Base-by-base conservation (phyloP, 495 filamentous ascomycete species). In the Tuber calosporum region DNA sequence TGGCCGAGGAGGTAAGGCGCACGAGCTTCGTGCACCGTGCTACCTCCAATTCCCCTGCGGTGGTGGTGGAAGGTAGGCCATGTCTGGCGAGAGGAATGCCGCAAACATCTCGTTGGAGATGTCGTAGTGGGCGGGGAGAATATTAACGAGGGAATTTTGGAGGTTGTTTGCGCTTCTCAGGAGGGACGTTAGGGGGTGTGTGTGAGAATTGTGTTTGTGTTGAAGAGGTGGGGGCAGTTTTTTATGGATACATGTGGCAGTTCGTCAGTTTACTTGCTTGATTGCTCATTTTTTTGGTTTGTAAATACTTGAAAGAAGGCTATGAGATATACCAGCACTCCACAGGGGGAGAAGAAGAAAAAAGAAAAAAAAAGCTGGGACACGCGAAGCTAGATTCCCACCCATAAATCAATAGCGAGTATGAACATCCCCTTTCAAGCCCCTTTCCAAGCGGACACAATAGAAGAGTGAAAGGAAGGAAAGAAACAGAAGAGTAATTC, bases 71-170 rank as follows among this genome's bases (percentile, higher is more conserved):
- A n/a, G 38, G 77, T 92, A 93, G 17, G 90, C 92, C 89, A 93
- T 91, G 74, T 92, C 90, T 5, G 85, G 82, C 1, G 90, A 91
- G 37, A 93, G 84, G 71, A 92, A 92, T 3, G 89, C 88, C 11
- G 88, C 85, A 75, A 93, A 92, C 85, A 92, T 89, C 37, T 87
- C 86, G 80, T 93, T 92, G 76, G 87, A 88, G 72, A 91, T 90
- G 80, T 93, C 90, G 76, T 92, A 92, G 73, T 93, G 90, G n/a
- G 88, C 87, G 2, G 85, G 84, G 67, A 90, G 84, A 66, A 90
- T 86, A 75, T 92, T 91, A 69, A 90, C 81, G 20, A 87, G 86
- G 2, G 90, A 85, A 71, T 90, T 90, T 8, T 85, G 84, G 36
- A 91, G 81, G 30, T 87, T 90, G 79, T 93, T 93, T 9, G 85